Conservation (phyloP, 1,284 basidiomycete genomes). For the Cutaneotrichosporon dermatis region DNA sequence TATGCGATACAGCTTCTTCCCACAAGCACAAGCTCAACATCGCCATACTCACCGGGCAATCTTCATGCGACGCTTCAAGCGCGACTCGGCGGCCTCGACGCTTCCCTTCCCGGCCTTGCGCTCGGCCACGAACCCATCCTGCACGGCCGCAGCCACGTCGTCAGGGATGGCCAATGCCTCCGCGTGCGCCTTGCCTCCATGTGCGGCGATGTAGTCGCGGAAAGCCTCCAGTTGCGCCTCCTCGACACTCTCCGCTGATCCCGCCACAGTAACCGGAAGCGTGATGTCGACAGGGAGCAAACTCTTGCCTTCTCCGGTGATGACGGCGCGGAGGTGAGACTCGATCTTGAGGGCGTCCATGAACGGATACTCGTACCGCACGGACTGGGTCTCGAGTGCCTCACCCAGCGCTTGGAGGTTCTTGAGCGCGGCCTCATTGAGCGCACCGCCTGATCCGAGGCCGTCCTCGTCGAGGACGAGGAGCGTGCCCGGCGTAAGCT, state of each 20-base stretch:
- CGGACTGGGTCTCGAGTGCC: constrained; percentile 32
- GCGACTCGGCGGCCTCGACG: constrained; percentile 29
- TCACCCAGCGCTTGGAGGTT: constrained; percentile 42
- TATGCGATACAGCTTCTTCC: too few relatives aligned
- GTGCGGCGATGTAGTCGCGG: constrained; percentile 27
- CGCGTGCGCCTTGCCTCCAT: constrained; percentile 20
- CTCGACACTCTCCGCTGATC: neutral
- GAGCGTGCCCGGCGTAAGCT: constrained; percentile 30
- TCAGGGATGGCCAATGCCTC: constrained; percentile 36
- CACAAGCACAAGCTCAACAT: too few relatives aligned
- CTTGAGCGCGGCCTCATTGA: constrained; percentile 39
- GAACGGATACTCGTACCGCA: constrained; percentile 47
- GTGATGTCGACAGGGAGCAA: constrained; percentile 41
- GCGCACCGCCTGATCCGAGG: constrained; percentile 42
- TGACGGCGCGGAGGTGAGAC: constrained; percentile 30
- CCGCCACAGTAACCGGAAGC: constrained; percentile 20
- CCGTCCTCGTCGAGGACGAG: constrained; percentile 24
- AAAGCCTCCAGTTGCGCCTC: constrained; percentile 18
- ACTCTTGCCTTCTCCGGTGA: constrained; percentile 44
- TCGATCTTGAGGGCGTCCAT: constrained; percentile 47
- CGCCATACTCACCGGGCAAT: constrained; percentile 33
- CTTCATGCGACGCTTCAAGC: constrained; percentile 43
- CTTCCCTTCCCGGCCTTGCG: constrained; percentile 24
- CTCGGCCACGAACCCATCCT: constrained; percentile 39
- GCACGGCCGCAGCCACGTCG: constrained; percentile 33